Percentiles rank a stretch among this genome's conserved stretches.
phyloP scores from a whole-genome alignment of 768 basidiomycete species.

The Bullera alba region DNA sequence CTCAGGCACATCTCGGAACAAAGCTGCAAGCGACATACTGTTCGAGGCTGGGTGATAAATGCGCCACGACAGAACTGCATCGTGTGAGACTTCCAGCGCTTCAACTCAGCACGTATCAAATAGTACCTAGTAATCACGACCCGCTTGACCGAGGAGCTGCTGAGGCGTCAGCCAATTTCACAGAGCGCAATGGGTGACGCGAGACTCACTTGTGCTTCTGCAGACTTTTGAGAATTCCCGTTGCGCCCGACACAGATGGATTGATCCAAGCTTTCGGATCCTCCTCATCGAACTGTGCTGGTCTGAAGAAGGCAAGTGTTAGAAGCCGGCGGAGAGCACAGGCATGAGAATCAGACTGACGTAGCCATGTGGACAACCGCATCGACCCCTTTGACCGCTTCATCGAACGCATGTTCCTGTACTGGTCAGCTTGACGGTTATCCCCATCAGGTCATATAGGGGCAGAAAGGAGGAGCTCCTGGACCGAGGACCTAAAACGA shows the following conservation, averaged over 20 bases:
- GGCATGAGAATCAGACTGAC: not conserved
- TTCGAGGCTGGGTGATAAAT: too few relatives aligned
- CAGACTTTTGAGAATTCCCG: conserved; percentile 56
- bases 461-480: too few relatives aligned
- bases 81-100: too few relatives aligned
- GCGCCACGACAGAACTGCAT: too few relatives aligned
- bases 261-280: conserved; percentile 50
- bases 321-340: not conserved
- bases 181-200: not conserved
- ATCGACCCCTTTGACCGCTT: conserved; percentile 65
- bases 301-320: not conserved
- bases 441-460: too few relatives aligned
- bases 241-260: conserved; percentile 66
- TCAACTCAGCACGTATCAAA: too few relatives aligned
- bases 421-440: not conserved
- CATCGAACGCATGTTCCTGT: conserved; percentile 59
- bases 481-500: too few relatives aligned
- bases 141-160: too few relatives aligned
- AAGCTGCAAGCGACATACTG: too few relatives aligned
- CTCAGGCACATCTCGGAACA: too few relatives aligned
- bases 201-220: conserved; percentile 50
- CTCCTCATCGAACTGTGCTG: conserved; percentile 7
- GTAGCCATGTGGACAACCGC: conserved; percentile 50
- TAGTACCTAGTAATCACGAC: too few relatives aligned
- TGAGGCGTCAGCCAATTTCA: too few relatives aligned